phyloP scores from a whole-genome alignment of 176 grass and related monocot species.

The Zoysia pacifica region DNA sequence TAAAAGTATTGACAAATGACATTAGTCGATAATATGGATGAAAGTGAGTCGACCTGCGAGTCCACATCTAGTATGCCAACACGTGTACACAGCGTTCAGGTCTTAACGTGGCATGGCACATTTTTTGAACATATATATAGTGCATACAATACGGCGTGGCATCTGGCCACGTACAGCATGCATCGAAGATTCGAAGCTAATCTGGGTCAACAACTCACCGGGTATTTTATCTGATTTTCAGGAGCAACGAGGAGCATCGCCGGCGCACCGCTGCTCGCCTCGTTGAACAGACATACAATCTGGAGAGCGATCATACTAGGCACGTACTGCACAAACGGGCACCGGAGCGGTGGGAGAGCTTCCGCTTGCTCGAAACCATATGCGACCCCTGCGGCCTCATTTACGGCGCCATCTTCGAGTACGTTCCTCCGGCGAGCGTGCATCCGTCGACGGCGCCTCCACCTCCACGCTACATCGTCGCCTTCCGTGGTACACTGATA shows the following conservation, averaged over 20 bases:
- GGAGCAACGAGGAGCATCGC: slow-evolving; percentile 36
- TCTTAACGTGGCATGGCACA: too few relatives aligned
- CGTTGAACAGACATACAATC: not conserved
- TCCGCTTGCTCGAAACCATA: slow-evolving; percentile 7
- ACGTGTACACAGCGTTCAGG: too few relatives aligned
- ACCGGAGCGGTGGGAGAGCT: slow-evolving; percentile 42
- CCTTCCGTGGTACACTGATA: slow-evolving; percentile 23
- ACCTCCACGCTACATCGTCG: slow-evolving; percentile 21
- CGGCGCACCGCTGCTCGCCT: slow-evolving; percentile 30
- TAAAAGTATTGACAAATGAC: too few relatives aligned
- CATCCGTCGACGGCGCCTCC: not conserved
- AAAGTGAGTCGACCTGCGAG: too few relatives aligned
- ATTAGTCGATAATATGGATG: too few relatives aligned
- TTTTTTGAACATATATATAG: too few relatives aligned
- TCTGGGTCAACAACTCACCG: not conserved
- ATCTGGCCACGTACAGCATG: too few relatives aligned
- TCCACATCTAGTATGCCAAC: too few relatives aligned
- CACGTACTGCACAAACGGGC: not conserved
- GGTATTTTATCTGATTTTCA: not conserved
- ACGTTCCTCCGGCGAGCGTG: not conserved
- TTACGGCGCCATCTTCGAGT: slow-evolving; percentile 28
- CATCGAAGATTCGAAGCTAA: too few relatives aligned
- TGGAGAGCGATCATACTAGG: not conserved
- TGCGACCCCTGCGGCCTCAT: not conserved
- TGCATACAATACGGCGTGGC: too few relatives aligned